Evolutionary conservation across 805 yeast species (phyloP), one percentile per base, ranked within the genome.

Genomic region (Lachancea waltii): DNA sequence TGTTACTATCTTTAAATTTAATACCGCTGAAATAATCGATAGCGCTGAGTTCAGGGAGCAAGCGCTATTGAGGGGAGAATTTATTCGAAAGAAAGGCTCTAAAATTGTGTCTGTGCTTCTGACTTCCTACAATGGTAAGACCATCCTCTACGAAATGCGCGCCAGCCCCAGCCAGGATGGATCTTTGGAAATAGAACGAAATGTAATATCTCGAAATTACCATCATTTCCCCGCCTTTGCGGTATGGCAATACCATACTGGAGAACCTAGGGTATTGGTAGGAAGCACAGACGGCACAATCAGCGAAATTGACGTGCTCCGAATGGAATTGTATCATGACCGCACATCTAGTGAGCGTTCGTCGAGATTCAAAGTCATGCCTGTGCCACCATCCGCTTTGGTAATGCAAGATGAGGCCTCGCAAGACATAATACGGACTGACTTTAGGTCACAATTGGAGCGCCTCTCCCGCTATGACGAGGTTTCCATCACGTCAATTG

Each of bases 41-140:
- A 35, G 43, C 8, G 33, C 52, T 13, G 49, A 45, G 30, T 51
- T 51, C 18, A 33, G 40, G 13, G 58, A 58, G 4, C 57, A 54
- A 29, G 21, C 38, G 1, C 16, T 55, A 2, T 35, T 47, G 6
- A 32, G 33, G 21, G 47, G 46, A 22, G 33, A 37, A 15, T 48
- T 55, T 18, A 26, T 55, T 8, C 43, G 53, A 10, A 46, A 47
- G 16, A 31, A 31, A 11, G 35, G 34, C 6, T 37, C 45, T 18
- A 33, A 43, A 11, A 37, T 51, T 4, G 36, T 47, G 1, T 42
- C 58, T 3, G 42, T 48, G 3, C 19, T 54, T 13, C 36, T 53
- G 15, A 41, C 51, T 2, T 42, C 58, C 1, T 41, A 37, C 23
- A 46, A 44, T 14, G 60, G 60, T 6, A 51, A 51, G 40, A 44